Conservation (phyloP, 208 protist genomes). For the Trypanosoma vivax region DNA sequence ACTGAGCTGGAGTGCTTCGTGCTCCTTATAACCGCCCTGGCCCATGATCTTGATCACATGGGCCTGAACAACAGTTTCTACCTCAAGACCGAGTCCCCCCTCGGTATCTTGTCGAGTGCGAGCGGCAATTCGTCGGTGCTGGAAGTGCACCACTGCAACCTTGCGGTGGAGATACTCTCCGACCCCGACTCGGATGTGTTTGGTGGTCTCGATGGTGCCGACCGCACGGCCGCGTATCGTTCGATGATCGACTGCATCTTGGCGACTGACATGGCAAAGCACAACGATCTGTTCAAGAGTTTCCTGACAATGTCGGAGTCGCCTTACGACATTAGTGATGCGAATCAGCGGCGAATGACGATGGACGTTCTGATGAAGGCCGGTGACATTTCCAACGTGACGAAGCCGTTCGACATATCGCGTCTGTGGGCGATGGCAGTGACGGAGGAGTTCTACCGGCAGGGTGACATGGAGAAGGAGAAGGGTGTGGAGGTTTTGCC, state of each 20-base stretch:
- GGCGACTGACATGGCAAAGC: conserved; percentile 82
- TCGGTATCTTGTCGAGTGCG: conserved; percentile 75
- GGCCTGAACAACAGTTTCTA: conserved; percentile 89
- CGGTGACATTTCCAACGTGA: conserved; percentile 82
- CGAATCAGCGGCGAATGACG: conserved; percentile 23
- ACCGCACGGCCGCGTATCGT: conserved; percentile 49
- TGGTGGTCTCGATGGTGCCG: conserved; percentile 33
- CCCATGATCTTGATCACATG: conserved; percentile 87
- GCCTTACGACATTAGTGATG: conserved; percentile 28
- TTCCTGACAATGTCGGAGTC: conserved; percentile 19
- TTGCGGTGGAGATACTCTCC: conserved; percentile 79
- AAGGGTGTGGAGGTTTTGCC: conserved; percentile 75
- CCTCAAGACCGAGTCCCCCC: conserved; percentile 79
- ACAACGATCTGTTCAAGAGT: conserved; percentile 40
- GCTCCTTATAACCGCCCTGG: conserved; percentile 67
- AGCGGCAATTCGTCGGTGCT: conserved; percentile 79
- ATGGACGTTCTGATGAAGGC: conserved; percentile 82
- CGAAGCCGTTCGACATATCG: conserved; percentile 80
- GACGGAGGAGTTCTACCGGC: conserved; percentile 86
- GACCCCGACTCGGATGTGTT: conserved; percentile 71
- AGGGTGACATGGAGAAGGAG: conserved; percentile 86
- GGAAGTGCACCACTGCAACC: conserved; percentile 85
- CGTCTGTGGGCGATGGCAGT: conserved; percentile 76
- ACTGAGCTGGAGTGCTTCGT: conserved; percentile 78
- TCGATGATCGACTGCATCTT: conserved; percentile 78